phyloP scores from a whole-genome alignment of 2,329 filamentous ascomycete species.

The Arthrobotrys pseudoclavata region DNA sequence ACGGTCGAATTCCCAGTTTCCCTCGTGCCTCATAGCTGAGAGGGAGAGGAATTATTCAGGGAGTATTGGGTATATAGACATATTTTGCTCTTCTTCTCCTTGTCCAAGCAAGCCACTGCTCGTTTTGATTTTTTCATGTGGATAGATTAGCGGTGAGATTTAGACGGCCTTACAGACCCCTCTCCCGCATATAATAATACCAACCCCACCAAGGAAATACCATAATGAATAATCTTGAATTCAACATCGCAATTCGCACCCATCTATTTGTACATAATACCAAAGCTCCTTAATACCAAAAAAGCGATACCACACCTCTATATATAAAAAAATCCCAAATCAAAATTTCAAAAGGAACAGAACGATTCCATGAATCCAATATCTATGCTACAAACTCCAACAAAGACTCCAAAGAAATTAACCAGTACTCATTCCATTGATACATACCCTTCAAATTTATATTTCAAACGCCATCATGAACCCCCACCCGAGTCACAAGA shows the following conservation, averaged over 20 bases:
- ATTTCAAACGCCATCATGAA: neutral
- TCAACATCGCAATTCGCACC: neutral
- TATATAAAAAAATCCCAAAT: neutral
- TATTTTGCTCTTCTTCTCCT: neutral
- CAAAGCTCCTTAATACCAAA: neutral
- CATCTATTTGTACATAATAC: slow-evolving; percentile 13
- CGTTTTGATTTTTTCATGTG: slow-evolving; percentile 14
- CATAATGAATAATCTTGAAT: slow-evolving; percentile 29
- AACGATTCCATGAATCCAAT: too few species aligned
- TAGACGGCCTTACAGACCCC: slow-evolving; percentile 5
- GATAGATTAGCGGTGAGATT: slow-evolving; percentile 24
- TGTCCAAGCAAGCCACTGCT: slow-evolving; percentile 1
- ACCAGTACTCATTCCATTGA: neutral
- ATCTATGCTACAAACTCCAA: neutral
- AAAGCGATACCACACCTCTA: slow-evolving; percentile 3
- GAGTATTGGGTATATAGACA: slow-evolving; percentile 10
- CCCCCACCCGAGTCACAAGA: slow-evolving; percentile 25
- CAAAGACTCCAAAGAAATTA: neutral
- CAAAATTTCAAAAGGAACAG: too few species aligned
- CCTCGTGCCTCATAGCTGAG: neutral
- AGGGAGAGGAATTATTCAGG: neutral
- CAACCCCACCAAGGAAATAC: neutral
- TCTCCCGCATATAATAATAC: slow-evolving; percentile 28
- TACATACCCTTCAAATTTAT: neutral
- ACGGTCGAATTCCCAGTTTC: slow-evolving; percentile 3